A percentile compares a stretch with the other conserved stretches of the same genome.
Conservation (phyloP, 768 basidiomycete species). For the Suillus variegatus region DNA sequence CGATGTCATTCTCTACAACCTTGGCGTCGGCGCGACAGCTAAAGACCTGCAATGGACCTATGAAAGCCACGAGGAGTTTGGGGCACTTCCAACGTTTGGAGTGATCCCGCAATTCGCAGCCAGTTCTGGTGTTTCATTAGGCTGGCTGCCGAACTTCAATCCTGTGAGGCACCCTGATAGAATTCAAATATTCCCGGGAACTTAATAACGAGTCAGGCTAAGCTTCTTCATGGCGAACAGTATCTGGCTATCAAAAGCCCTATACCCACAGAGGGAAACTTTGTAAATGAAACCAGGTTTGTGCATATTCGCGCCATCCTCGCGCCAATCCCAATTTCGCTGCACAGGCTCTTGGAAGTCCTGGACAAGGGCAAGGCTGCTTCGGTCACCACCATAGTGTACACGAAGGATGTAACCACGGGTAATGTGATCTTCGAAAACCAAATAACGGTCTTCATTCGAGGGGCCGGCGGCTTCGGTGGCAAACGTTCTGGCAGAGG, state of each 20-base stretch:
- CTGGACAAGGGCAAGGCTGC: constrained; percentile 94
- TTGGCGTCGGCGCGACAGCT: constrained; percentile 92
- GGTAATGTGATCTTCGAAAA: constrained; percentile 90
- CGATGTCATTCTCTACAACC: constrained; percentile 93
- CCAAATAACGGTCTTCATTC: constrained; percentile 88
- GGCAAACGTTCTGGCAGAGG: constrained; percentile 85
- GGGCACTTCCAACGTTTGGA: constrained; percentile 90
- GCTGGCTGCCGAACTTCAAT: constrained; percentile 95
- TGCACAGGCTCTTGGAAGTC: constrained; percentile 68
- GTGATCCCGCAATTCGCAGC: constrained; percentile 90
- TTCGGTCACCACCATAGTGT: constrained; percentile 75
- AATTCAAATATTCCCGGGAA: constrained; percentile 1
- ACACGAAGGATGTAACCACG: constrained; percentile 77
- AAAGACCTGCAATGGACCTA: constrained; percentile 91
- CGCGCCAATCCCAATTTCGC: background rate
- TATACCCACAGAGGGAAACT: constrained; percentile 81
- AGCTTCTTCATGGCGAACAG: constrained; percentile 97
- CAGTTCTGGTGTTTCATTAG: constrained; percentile 64
- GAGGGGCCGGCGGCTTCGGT: constrained; percentile 95
- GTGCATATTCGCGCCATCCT: constrained; percentile 16
- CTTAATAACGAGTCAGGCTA: constrained; percentile 55
- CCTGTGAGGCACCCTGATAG: constrained; percentile 54
- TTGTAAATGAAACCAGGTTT: constrained; percentile 74
- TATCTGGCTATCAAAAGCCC: constrained; percentile 85
- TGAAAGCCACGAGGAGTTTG: constrained; percentile 86